These are phyloP conservation scores for Fraxinus anomala DNA, from an alignment of 257 asterid genomes.

Conservation along the genomic window DNA sequence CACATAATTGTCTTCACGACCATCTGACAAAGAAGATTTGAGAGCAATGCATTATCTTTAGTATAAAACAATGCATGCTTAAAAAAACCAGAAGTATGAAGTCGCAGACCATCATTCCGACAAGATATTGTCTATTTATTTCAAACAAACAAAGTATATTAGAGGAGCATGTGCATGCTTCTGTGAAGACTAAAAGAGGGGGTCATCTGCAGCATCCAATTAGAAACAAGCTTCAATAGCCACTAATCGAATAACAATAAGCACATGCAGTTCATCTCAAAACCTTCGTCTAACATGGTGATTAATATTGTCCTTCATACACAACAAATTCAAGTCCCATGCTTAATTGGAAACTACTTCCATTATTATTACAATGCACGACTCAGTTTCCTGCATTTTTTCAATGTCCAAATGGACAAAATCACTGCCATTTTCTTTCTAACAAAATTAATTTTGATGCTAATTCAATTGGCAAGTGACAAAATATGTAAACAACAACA, in stretches of 20 bases:
- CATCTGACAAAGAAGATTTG: conserved; percentile 47
- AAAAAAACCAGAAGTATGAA: background rate
- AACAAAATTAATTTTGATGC: background rate
- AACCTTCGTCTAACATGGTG: background rate
- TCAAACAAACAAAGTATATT: conserved; percentile 21
- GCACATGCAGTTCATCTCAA: background rate
- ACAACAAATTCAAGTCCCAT: background rate
- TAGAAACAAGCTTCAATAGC: background rate
- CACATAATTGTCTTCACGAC: conserved; percentile 51
- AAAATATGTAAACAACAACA: background rate
- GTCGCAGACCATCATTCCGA: background rate
- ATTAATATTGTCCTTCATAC: background rate
- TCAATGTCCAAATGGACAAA: background rate
- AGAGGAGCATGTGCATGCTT: conserved; percentile 23
- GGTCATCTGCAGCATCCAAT: conserved; percentile 15
- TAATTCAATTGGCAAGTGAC: background rate
- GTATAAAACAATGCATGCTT: background rate
- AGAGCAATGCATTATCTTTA: background rate
- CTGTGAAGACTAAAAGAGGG: conserved; percentile 5
- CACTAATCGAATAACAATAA: background rate
- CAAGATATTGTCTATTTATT: background rate
- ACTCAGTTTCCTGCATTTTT: background rate
- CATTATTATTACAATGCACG: background rate
- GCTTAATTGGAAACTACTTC: background rate
- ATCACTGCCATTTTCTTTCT: background rate